These are phyloP conservation scores for Salvia rosmarinus DNA, from an alignment of 257 asterid species.

Conservation along the genomic window DNA sequence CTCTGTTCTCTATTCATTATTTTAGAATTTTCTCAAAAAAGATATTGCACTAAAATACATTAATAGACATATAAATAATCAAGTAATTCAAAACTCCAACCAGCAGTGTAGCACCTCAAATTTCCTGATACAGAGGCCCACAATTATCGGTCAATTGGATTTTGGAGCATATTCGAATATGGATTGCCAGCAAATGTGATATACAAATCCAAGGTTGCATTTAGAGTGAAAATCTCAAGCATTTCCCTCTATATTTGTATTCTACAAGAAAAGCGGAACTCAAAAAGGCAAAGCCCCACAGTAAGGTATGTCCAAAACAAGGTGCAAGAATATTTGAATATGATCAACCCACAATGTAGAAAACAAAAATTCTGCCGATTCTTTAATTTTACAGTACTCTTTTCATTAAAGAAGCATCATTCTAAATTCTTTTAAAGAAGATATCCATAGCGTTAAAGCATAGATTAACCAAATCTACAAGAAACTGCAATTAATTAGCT, in stretches of 20 bases:
- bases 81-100: neutral
- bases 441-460: slow-evolving; percentile 3
- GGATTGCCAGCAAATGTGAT: neutral
- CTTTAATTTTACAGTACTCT: slow-evolving; percentile 4
- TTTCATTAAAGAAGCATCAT: neutral
- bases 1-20: neutral
- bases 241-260: neutral
- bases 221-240: neutral
- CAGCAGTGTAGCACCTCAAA: neutral
- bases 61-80: neutral
- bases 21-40: neutral
- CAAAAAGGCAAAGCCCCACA: neutral
- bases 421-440: neutral
- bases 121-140: neutral
- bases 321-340: slow-evolving; percentile 19
- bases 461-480: slow-evolving; percentile 13
- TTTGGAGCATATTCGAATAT: slow-evolving; percentile 16
- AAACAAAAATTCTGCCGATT: neutral
- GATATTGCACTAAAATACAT: neutral
- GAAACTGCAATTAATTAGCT: neutral
- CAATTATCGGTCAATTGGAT: neutral
- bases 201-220: neutral
- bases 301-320: neutral
- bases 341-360: slow-evolving; percentile 10
- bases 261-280: neutral